Percentiles rank a stretch among this genome's conserved stretches.
Conservation (phyloP, 2,329 filamentous ascomycete species). For the Penicillium oxalicum region DNA sequence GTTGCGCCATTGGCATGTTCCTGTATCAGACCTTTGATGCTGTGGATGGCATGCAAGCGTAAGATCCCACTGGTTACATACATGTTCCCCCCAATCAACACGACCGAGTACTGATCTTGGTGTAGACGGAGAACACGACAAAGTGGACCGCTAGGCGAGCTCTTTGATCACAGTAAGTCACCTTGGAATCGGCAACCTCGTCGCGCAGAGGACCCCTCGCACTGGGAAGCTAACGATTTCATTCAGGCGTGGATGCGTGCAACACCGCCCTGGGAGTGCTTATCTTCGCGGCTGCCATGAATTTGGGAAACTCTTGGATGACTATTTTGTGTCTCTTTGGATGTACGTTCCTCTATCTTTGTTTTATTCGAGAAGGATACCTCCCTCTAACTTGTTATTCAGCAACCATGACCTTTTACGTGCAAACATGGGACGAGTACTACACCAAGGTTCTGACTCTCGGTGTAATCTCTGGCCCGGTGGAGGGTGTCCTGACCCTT, state of each 20-base stretch:
- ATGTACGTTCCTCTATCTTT: slow-evolving; percentile 48
- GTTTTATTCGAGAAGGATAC: neutral
- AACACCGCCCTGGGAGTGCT: slow-evolving; percentile 93
- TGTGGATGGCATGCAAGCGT: slow-evolving; percentile 90
- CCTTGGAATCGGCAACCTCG: too few species aligned
- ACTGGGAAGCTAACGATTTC: neutral
- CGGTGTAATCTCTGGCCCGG: slow-evolving; percentile 85
- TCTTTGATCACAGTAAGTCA: slow-evolving; percentile 80
- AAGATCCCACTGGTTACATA: slow-evolving; percentile 36
- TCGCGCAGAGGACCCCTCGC: too few species aligned
- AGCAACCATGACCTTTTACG: slow-evolving; percentile 92
- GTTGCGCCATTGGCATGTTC: slow-evolving; percentile 84
- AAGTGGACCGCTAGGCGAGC: slow-evolving; percentile 86
- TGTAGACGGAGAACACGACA: slow-evolving; percentile 75
- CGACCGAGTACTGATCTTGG: slow-evolving; percentile 8
- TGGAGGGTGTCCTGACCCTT: slow-evolving; percentile 86
- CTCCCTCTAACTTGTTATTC: slow-evolving; percentile 6
- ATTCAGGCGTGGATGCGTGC: slow-evolving; percentile 72
- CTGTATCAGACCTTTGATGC: slow-evolving; percentile 98
- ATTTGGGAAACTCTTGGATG: slow-evolving; percentile 86
- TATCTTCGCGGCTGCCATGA: slow-evolving; percentile 86
- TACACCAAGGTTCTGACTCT: slow-evolving; percentile 94
- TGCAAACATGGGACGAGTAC: slow-evolving; percentile 99
- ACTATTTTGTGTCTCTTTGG: slow-evolving; percentile 79
- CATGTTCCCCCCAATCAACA: neutral